These are phyloP conservation scores for Ophiostoma piceae DNA, from an alignment of 2,329 filamentous ascomycete species.

Conservation along the genomic window DNA sequence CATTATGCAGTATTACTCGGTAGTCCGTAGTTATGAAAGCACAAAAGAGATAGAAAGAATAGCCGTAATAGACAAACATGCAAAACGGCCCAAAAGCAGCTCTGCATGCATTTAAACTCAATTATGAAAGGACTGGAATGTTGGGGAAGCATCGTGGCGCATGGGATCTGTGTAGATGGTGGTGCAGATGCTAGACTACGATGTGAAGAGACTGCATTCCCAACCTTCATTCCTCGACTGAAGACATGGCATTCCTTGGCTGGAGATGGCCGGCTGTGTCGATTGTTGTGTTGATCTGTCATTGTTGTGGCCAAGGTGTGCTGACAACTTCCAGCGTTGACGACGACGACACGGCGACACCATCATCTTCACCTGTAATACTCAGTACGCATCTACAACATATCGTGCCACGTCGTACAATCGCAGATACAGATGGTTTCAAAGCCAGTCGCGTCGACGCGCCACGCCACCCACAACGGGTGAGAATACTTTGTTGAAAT, in stretches of 20 bases:
- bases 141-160: conserved; percentile 1
- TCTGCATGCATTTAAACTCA: not conserved
- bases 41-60: no score
- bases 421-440: not conserved
- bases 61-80: no score
- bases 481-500: not conserved
- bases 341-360: not conserved
- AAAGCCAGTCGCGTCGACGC: conserved; percentile 2
- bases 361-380: not conserved
- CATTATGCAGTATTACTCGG: not conserved
- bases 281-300: not conserved
- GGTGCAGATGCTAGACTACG: not conserved
- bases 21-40: not conserved
- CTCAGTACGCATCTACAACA: not conserved
- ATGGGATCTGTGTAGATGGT: not conserved
- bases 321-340: not conserved
- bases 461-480: not conserved
- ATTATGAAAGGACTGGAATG: conserved; percentile 1
- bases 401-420: not conserved
- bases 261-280: not conserved
- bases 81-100: not conserved
- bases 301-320: not conserved
- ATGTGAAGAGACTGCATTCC: not conserved
- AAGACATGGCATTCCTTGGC: not conserved
- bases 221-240: not conserved